Evolutionary conservation across 305 asterid genomes (phyloP), one percentile per base, ranked within the genome.

Genomic region (Plantago coronopus): DNA sequence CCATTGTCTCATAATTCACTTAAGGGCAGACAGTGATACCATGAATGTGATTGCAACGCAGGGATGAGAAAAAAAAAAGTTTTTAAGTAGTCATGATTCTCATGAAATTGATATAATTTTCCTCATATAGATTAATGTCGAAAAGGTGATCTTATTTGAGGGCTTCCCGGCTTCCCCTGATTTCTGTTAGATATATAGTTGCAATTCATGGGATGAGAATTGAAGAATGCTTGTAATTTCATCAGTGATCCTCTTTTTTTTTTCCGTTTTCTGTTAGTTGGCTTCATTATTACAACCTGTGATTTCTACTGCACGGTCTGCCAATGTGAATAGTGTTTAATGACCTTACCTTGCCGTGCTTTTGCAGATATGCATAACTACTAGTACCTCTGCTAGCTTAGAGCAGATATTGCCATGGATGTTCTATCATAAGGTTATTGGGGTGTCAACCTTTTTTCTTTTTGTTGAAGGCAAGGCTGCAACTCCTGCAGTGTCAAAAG

Each of bases 381-480:
- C 95, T 17, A 86, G 87, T 72, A 86, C 95, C 21, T 83, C 95
- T 59, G 95, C 84, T 48, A 77, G 85, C 73, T 78, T 86, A 73
- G 89, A 84, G 79, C 95, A 84, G 78, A 82, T 82, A 43, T 72
- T 84, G 18, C 95, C 88, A 1, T 87, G 94, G 94, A 74, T 87
- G 81, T 87, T 78, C 72, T 86, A 79, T 71, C 91, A 86, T 71
- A 86, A 83, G 67, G 85, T 86, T 65, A 76, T 81, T 54, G 91
- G 91, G 47, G 87, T 86, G 51, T 77, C 95, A n/a, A 81, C 74
- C 2, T 86, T 86, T 75, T 81, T 86, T 66, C 78, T 86, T 55
- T 86, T 86, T 69, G 95, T 86, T 51, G 95, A 86, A 76, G 95
- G 95, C 62, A 86, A 79, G 67, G 91, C 91, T 46, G 95, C 95